Evolutionary conservation across 345 rosid genomes (phyloP).

Genomic region (Geranium rotundifolium): DNA sequence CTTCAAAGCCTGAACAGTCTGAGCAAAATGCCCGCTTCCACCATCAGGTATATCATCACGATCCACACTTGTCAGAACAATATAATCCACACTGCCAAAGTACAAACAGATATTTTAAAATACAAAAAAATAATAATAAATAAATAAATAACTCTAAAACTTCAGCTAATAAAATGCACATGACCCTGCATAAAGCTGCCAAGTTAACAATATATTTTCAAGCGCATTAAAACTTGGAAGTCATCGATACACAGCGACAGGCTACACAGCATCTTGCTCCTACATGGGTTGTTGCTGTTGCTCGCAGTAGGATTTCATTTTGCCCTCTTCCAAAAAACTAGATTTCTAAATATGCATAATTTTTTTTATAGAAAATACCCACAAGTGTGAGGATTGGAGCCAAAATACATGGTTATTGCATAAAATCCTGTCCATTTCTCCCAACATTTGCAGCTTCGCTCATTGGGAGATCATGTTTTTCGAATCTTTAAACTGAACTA

Average conservation of each 20-base stretch:
- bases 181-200: not conserved
- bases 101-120: slow-evolving; percentile 2
- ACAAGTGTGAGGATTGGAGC: too few relatives aligned
- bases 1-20: slow-evolving; percentile 87
- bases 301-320: not conserved
- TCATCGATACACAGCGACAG: not conserved
- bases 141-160: not conserved
- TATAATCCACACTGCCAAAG: slow-evolving; percentile 75
- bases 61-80: slow-evolving; percentile 94
- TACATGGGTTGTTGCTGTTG: not conserved
- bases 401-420: too few relatives aligned
- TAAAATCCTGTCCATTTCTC: too few relatives aligned
- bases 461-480: not conserved
- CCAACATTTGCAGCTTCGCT: not conserved
- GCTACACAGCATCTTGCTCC: not conserved
- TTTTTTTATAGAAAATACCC: too few relatives aligned
- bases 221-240: not conserved
- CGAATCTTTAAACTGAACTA: not conserved
- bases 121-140: not conserved
- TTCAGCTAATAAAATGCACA: not conserved
- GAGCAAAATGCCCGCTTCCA: slow-evolving; percentile 96
- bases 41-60: slow-evolving; percentile 98
- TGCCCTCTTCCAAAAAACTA: not conserved
- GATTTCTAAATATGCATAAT: not conserved
- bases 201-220: not conserved